Evolutionary conservation across 805 yeast species (phyloP), one percentile per base, ranked within the genome.

Genomic region (Metschnikowia cerradonensis): DNA sequence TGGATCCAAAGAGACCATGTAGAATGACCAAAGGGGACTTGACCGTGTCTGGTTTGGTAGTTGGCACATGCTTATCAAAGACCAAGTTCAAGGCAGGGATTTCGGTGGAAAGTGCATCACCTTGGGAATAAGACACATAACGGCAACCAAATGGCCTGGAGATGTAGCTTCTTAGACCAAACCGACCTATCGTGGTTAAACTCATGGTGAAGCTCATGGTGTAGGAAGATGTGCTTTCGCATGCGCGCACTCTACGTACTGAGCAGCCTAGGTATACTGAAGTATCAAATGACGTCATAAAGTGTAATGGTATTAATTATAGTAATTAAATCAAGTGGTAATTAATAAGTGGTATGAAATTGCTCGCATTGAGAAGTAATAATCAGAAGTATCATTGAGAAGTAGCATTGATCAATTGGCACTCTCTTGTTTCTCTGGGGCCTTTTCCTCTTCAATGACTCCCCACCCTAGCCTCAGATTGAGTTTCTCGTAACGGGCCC

Each of bases 1-100:
- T 86, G 48, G 86, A 82, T 1, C 98, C 99, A 67, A 94, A 89
- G 10, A 92, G 68, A 0, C 98, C 99, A 65, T 92, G 99, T 38
- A 91, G 67, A 26, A 92, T 81, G 31, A 94, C 69, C 11, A 92
- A 72, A 1, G 97, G 96, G 1, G 84, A 70, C 55, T 68, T 64
- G 61, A 55, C 35, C 59, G 67, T 34, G 48, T 52, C 49, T 13
- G 68, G 56, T 14, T 31, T 32, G 6, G 50, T 64, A 2, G 41
- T 38, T 33, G 56, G 58, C 17, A 60, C 58, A 60, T 74, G 74
- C 43, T 74, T 67, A 49, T 86, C 90, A 60, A 63, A 86, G 2
- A 70, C 72, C 42, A 87, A 68, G 30, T 71, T 66, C 2, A 86
- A 89, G 0, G 87, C 72, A 34, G 75, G 75, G 23, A 82, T 73